These are phyloP conservation scores for Penicillium argentinense DNA, from an alignment of 495 filamentous ascomycete species.

Conservation along the genomic window DNA sequence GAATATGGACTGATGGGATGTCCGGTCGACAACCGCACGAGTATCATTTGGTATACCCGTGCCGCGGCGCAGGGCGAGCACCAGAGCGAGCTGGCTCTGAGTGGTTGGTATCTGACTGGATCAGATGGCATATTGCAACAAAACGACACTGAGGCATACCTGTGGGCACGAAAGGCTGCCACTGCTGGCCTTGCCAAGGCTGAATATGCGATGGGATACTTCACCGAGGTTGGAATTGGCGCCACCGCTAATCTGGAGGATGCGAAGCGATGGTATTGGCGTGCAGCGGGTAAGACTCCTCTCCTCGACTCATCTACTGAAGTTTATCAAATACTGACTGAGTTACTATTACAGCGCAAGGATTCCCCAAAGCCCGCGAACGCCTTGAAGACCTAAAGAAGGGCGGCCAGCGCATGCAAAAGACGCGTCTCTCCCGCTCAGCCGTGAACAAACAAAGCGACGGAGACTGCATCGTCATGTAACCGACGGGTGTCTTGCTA, in stretches of 20 bases:
- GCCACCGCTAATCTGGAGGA: constrained; percentile 82
- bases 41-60: constrained; percentile 89
- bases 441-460: constrained; percentile 83
- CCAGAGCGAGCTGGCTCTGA: constrained; percentile 87
- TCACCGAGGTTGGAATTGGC: constrained; percentile 95
- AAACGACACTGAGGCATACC: constrained; percentile 92
- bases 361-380: constrained; percentile 88
- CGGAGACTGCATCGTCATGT: constrained; percentile 83
- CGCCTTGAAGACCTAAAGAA: constrained; percentile 89
- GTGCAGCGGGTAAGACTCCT: constrained; percentile 82
- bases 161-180: constrained; percentile 95
- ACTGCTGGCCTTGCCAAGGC: constrained; percentile 82
- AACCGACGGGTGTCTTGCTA: too few species aligned
- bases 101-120: constrained; percentile 95
- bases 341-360: constrained; percentile 73
- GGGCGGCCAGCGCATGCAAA: constrained; percentile 65
- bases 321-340: too few species aligned
- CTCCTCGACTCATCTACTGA: not conserved
- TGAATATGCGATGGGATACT: constrained; percentile 97
- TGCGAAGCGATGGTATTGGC: constrained; percentile 97
- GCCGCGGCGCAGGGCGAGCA: constrained; percentile 94
- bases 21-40: constrained; percentile 75
- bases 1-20: constrained; percentile 87
- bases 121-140: constrained; percentile 84
- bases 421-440: constrained; percentile 80